Base-by-base conservation (phyloP, 2,329 filamentous ascomycete species). In the Aspergillus neotritici region DNA sequence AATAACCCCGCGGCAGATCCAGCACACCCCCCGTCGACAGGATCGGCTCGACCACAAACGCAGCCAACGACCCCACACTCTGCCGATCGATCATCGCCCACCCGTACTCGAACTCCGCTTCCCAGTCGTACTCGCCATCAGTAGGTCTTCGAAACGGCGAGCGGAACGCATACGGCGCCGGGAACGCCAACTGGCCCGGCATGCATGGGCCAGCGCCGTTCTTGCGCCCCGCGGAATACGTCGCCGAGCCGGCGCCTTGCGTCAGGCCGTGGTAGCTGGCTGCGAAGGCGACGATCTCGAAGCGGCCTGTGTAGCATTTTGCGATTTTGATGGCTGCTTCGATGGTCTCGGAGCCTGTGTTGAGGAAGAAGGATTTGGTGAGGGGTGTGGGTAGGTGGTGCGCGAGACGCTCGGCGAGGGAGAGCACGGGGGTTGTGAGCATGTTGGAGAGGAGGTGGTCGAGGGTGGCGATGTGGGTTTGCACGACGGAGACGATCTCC, bases 261-360 rank as follows among this genome's bases (percentile, higher is more conserved):
- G 79, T 83, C 45, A 84, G 67, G 12, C 80, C 80, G 60, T 85
- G 80, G 67, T 74, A 84, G 29, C 74, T 78, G 0, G 74, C 74
- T 0, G 71, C 72, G 40, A 84, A 67, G 0, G 70, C 81, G 4
- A 84, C 77, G 39, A 85, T 73, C 57, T 84, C 79, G 52, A 79
- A 84, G 40, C 80, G 83, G 1, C 79, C 78, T 0, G 80, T 84
- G 53, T 75, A 81, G 8, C 70, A 63, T 52, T 84, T 84, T 3
- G 81, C 80, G 51, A 84, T 70, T 44, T 79, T 78, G 44, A 84
- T 80, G 2, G 81, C 81, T 3, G 78, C 79, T 50, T 85, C 80
- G 47, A 73, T 78, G 34, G 68, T 73, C 56, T 82, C 78, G 3
- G 69, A 72, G 1, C 78, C 78, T 0, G 78, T 82, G 39, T 67